phyloP scores from a whole-genome alignment of 352 stramenopile genomes.

The Globisporangium camurandrum region DNA sequence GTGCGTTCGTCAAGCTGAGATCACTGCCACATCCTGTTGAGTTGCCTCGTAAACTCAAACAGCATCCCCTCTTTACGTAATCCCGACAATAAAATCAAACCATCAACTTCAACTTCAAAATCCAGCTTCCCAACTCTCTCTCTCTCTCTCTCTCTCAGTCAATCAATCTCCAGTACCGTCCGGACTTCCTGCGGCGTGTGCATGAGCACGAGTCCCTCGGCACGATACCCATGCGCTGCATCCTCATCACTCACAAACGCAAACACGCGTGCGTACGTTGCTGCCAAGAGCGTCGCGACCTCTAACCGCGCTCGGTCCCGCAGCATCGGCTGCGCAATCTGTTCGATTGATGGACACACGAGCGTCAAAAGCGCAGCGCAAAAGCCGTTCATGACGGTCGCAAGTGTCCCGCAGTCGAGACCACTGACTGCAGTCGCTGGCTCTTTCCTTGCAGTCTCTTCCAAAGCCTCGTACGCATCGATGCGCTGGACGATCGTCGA shows the following conservation, averaged over 20 bases:
- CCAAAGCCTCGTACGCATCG: conserved; percentile 5
- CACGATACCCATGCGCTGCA: conserved; percentile 29
- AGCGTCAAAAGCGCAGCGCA: conserved; percentile 36
- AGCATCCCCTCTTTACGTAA: too few species aligned
- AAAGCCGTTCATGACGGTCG: conserved; percentile 47
- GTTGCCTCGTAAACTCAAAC: too few species aligned
- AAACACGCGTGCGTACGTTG: conserved; percentile 44
- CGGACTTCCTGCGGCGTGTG: conserved; percentile 57
- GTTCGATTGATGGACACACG: conserved; percentile 44
- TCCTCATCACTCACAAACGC: conserved; percentile 54
- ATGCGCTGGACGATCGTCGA: conserved; percentile 32
- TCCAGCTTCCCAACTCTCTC: neutral
- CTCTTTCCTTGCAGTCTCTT: neutral
- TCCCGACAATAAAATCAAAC: neutral
- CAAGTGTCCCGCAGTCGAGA: conserved; percentile 40
- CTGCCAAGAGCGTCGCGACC: conserved; percentile 29
- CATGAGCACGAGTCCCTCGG: conserved; percentile 26
- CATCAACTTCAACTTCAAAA: neutral
- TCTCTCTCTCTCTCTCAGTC: neutral
- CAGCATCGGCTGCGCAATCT: conserved; percentile 36
- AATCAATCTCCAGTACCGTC: conserved; percentile 57
- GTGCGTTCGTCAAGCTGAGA: too few species aligned
- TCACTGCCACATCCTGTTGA: too few species aligned
- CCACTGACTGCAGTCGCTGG: conserved; percentile 7
- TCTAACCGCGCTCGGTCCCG: conserved; percentile 32